Base-by-base conservation (phyloP, 169 alveolate genomes). In the Cryptosporidium meleagridis region DNA sequence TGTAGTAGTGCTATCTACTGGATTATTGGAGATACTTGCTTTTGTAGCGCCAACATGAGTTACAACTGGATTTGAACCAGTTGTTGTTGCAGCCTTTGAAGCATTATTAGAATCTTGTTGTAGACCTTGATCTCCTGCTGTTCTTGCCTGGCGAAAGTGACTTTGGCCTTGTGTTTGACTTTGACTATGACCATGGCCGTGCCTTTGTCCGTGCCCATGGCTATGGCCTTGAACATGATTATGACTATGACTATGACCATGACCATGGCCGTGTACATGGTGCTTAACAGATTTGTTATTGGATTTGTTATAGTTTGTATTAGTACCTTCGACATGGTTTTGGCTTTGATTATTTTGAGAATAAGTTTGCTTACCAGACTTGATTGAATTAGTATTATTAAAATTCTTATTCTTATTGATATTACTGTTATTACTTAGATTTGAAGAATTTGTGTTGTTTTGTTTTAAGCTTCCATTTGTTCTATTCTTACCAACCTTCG, bases 401-500 rank as follows among this genome's bases (percentile, higher is more conserved):
- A 4, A 39, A 58, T 55, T 73, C 68, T 33, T 73, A n/a, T 37
- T 73, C 39, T 21, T 52, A 45, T 3, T 45, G 26, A 3, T 41
- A 41, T 14, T 51, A 70, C 23, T 48, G 35, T 39, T 41, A 26
- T 41, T 35, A 23, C 23, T 69, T 3, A 16, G 5, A 55, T 21
- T 71, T 9, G 23, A 14, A 37, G 7, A 10, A 31, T 37, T 53
- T 55, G 23, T 39, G 37, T 39, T 52, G 7, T 18, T 58, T 23
- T 21, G 71, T 1, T 44, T 62, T 23, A 41, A 23, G 18, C 37
- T 44, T 4, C 33, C 53, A 12, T 6, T 31, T 8, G 89, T 44
- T 16, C 67, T 80, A 39, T 80, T 80, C 39, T 80, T 80, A 9
- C 89, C 89, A 61, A 80, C 89, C 29, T 80, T 80, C 0, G 89